Evolutionary conservation across 2,329 filamentous ascomycete species (phyloP).

Genomic region (Fusarium decemcellulare): DNA sequence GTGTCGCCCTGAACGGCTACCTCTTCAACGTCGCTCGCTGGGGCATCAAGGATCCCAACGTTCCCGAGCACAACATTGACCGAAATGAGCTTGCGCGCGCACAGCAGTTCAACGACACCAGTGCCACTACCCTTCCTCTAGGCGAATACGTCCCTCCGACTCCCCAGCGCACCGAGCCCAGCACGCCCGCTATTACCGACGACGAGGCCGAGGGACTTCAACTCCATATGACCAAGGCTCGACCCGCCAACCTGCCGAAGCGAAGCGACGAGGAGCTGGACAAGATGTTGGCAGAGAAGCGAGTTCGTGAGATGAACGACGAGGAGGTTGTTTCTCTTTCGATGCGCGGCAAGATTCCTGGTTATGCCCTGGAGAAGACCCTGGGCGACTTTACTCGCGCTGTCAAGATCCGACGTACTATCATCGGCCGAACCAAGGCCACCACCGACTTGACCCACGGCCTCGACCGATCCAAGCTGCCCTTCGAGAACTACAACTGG

Average conservation of each 20-base stretch:
- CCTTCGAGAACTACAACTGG: constrained; percentile 95
- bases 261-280: no score
- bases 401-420: constrained; percentile 90
- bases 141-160: constrained; percentile 53
- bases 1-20: no score
- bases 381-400: constrained; percentile 92
- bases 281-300: no score
- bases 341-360: constrained; percentile 91
- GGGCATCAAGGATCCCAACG: constrained; percentile 62
- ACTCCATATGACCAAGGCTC: no score
- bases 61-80: constrained; percentile 71
- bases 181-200: constrained; percentile 69
- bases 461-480: constrained; percentile 87
- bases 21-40: no score
- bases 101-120: constrained; percentile 74
- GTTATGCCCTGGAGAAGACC: constrained; percentile 94
- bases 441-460: constrained; percentile 83
- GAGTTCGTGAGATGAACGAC: constrained; percentile 77
- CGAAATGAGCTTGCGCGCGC: constrained; percentile 75
- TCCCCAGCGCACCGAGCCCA: constrained; percentile 56
- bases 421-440: constrained; percentile 88
- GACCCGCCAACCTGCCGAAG: no score
- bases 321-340: constrained; percentile 89
- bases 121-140: no score
- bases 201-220: constrained; percentile 66